Evolutionary conservation across 176 grass and related monocot species (phyloP).

Genomic region (Rhynchospora pubera): DNA sequence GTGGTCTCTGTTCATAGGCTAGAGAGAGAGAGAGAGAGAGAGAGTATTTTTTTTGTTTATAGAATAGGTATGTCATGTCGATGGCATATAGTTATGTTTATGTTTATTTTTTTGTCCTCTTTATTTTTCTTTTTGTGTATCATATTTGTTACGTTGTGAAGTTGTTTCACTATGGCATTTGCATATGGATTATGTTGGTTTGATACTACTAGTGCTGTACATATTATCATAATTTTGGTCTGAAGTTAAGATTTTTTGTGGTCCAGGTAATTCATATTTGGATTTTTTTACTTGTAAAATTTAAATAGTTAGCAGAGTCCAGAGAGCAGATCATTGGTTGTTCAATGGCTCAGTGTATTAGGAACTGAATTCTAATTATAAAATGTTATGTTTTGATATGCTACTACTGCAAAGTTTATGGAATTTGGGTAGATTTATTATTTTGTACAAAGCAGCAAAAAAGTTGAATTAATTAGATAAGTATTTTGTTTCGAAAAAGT

Average conservation of each 20-base stretch:
- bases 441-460: no score
- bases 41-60: conserved; percentile 6
- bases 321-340: no score
- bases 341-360: no score
- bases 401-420: no score
- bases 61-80: conserved; percentile 4
- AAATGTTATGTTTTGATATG: no score
- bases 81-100: neutral
- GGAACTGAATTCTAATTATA: no score
- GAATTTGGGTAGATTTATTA: no score
- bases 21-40: conserved; percentile 24
- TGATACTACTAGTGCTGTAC: neutral
- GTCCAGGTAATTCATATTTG: neutral
- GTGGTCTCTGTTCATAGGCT: conserved; percentile 1
- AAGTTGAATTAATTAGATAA: no score
- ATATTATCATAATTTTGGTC: neutral
- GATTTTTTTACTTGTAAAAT: neutral
- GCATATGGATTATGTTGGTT: neutral
- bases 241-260: neutral
- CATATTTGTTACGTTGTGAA: neutral
- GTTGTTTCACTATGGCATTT: neutral
- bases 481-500: no score
- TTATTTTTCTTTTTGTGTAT: conserved; percentile 18
- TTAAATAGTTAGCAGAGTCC: neutral
- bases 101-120: conserved; percentile 14